Conservation (phyloP, 495 filamentous ascomycete species). For the Penicillium desertorum region DNA sequence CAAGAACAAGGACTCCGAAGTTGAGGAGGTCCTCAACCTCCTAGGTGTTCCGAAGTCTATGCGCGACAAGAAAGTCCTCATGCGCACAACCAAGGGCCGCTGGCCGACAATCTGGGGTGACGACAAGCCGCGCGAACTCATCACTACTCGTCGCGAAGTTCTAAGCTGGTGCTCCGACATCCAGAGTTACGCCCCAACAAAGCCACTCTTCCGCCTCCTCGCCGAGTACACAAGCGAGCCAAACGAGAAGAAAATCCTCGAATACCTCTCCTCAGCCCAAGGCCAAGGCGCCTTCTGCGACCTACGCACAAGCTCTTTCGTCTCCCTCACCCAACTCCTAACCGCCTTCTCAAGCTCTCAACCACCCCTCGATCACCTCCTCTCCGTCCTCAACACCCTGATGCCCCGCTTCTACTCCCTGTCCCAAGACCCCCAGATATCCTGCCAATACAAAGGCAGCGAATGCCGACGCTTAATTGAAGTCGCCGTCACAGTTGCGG, state of each 20-base stretch:
- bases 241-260: slow-evolving; percentile 82
- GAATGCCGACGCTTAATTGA: slow-evolving; percentile 83
- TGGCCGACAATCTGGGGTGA: slow-evolving; percentile 99
- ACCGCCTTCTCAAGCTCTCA: slow-evolving; percentile 89
- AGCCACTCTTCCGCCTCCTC: slow-evolving; percentile 79
- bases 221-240: slow-evolving; percentile 78
- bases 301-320: slow-evolving; percentile 82
- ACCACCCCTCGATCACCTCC: slow-evolving; percentile 76
- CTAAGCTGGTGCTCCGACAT: slow-evolving; percentile 95
- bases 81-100: slow-evolving; percentile 75
- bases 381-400: slow-evolving; percentile 76
- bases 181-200: slow-evolving; percentile 88
- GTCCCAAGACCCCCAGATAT: slow-evolving; percentile 90
- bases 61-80: slow-evolving; percentile 73
- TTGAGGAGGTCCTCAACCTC: slow-evolving; percentile 79
- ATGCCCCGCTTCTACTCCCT: slow-evolving; percentile 99
- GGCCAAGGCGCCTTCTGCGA: slow-evolving; percentile 94
- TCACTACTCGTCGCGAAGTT: slow-evolving; percentile 85
- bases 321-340: slow-evolving; percentile 81
- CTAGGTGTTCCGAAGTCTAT: slow-evolving; percentile 74
- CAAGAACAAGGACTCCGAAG: slow-evolving; percentile 73
- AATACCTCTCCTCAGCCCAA: slow-evolving; percentile 83
- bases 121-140: slow-evolving; percentile 76
- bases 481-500: slow-evolving; percentile 91
- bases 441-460: slow-evolving; percentile 62